phyloP scores from a whole-genome alignment of 805 yeast genomes.

The Candida endomychidarum region DNA sequence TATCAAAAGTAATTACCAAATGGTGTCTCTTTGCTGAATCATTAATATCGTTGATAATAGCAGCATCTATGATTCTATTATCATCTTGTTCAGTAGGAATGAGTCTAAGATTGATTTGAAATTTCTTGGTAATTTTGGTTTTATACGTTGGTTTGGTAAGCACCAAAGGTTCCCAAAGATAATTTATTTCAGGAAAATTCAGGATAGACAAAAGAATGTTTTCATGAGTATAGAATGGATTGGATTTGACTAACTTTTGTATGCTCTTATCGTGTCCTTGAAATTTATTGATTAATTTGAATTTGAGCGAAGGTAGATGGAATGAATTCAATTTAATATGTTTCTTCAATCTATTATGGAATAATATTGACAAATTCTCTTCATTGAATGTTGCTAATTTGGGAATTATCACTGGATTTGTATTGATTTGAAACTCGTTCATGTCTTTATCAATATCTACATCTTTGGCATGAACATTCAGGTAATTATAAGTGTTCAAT shows the following conservation, averaged over 20 bases:
- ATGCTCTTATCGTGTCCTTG: conserved; percentile 90
- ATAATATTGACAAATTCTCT: conserved; percentile 20
- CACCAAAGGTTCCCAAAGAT: conserved; percentile 42
- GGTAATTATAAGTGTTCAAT: conserved; percentile 11
- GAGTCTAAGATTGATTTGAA: conserved; percentile 23
- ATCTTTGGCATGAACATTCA: conserved; percentile 4
- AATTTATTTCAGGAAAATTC: conserved; percentile 38
- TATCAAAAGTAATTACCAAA: conserved; percentile 31
- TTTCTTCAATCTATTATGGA: conserved; percentile 39
- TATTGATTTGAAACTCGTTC: conserved; percentile 5
- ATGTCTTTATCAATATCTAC: not conserved
- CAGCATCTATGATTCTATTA: conserved; percentile 28
- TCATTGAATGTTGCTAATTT: conserved; percentile 15
- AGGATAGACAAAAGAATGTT: conserved; percentile 37
- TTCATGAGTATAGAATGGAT: conserved; percentile 26
- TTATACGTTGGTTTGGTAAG: conserved; percentile 18
- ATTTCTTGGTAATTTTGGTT: conserved; percentile 35
- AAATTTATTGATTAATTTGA: conserved; percentile 45
- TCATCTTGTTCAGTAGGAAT: not conserved
- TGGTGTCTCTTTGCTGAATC: conserved; percentile 26
- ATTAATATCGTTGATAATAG: conserved; percentile 33
- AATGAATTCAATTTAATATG: conserved; percentile 30
- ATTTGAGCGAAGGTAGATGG: conserved; percentile 12
- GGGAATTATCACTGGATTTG: conserved; percentile 21
- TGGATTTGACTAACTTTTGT: conserved; percentile 61